These are phyloP conservation scores for Clitoria ternatea DNA, from an alignment of 306 rosid species.

Conservation along the genomic window DNA sequence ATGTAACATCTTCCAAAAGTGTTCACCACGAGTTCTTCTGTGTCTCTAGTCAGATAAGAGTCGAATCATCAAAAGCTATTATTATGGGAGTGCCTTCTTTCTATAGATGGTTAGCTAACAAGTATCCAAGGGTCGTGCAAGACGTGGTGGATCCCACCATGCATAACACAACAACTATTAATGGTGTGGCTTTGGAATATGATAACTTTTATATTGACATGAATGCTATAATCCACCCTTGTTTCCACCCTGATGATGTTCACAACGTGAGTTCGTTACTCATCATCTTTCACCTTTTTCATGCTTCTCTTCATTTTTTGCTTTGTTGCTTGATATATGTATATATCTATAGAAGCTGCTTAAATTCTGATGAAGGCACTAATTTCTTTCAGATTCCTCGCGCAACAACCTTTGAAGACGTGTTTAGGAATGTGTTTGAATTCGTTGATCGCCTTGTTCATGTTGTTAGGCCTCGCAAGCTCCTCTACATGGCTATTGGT, in stretches of 20 bases:
- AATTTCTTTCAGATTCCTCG: not conserved
- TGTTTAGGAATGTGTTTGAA: conserved; percentile 35
- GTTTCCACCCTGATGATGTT: conserved; percentile 44
- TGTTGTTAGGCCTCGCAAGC: conserved; percentile 36
- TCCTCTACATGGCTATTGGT: conserved; percentile 49
- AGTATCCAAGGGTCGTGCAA: conserved; percentile 31
- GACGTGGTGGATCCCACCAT: conserved; percentile 6
- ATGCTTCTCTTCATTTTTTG: not conserved
- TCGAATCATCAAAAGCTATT: too few relatives aligned
- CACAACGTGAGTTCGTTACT: conserved; percentile 16
- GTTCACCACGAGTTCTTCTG: too few relatives aligned
- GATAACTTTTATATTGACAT: conserved; percentile 58
- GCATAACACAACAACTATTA: conserved; percentile 34
- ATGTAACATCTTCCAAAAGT: too few relatives aligned
- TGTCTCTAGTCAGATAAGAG: too few relatives aligned
- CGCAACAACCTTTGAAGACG: conserved; percentile 41
- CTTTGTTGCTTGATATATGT: not conserved
- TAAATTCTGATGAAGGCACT: not conserved
- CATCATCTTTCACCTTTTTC: not conserved
- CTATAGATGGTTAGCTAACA: conserved; percentile 39
- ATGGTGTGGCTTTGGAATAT: conserved; percentile 27
- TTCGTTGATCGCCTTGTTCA: conserved; percentile 44
- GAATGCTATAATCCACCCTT: conserved; percentile 55
- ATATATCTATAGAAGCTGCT: too few relatives aligned
- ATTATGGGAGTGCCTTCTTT: conserved; percentile 73